A percentile compares a stretch with the other conserved stretches of the same genome.
phyloP scores from a whole-genome alignment of 345 rosid genomes.

The Kernera saxatilis region DNA sequence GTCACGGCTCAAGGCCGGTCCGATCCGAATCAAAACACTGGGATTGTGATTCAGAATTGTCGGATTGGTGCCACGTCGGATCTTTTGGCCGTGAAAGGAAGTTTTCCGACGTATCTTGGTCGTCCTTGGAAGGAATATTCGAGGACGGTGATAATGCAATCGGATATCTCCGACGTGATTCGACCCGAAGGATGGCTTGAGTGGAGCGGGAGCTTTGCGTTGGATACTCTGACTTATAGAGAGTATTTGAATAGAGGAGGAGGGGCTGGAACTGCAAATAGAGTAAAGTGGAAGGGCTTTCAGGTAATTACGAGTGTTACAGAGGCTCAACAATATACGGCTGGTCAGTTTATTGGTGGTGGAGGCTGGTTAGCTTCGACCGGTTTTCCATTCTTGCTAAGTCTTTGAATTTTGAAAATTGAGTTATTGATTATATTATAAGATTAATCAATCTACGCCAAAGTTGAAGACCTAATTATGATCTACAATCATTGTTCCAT shows the following conservation, averaged over 20 bases:
- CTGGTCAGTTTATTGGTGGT: constrained; percentile 52
- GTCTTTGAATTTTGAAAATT: constrained; percentile 26
- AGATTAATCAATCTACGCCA: neutral
- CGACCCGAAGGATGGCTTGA: constrained; percentile 59
- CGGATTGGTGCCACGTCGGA: constrained; percentile 61
- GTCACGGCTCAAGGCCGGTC: constrained; percentile 75
- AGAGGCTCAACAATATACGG: constrained; percentile 43
- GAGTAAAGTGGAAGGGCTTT: constrained; percentile 59
- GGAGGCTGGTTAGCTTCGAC: constrained; percentile 50
- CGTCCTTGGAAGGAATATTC: constrained; percentile 73
- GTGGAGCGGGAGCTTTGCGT: constrained; percentile 62
- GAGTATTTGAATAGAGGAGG: constrained; percentile 59
- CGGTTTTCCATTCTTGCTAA: constrained; percentile 59
- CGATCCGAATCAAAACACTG: constrained; percentile 68
- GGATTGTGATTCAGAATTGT: constrained; percentile 67
- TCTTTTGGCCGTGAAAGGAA: constrained; percentile 30
- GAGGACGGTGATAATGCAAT: constrained; percentile 59
- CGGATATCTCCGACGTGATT: constrained; percentile 47
- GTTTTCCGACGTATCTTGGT: constrained; percentile 48
- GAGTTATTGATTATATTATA: constrained; percentile 4
- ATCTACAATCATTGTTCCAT: too few species aligned
- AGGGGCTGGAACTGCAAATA: constrained; percentile 46
- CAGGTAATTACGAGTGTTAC: constrained; percentile 34
- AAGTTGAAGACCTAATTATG: too few species aligned
- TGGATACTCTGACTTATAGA: constrained; percentile 50